These are phyloP conservation scores for Globisporangium splendens DNA, from an alignment of 352 stramenopile genomes.

Conservation along the genomic window DNA sequence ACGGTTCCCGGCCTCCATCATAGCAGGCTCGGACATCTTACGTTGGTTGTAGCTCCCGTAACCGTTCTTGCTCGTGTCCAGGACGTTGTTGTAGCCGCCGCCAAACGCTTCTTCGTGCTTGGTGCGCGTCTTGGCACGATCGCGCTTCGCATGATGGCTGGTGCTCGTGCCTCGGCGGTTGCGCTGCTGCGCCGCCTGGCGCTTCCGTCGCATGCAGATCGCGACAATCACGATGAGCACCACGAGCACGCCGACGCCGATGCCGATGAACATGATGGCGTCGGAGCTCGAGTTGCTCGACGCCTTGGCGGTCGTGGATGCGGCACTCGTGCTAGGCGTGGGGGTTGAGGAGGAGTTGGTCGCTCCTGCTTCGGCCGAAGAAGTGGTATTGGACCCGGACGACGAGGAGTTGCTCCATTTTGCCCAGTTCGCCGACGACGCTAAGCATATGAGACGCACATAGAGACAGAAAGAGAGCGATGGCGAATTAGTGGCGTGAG, in stretches of 20 bases:
- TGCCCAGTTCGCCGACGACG: conserved; percentile 14
- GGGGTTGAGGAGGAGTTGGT: conserved; percentile 14
- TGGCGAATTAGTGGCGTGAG: not conserved
- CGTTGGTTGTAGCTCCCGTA: conserved; percentile 28
- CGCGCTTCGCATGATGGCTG: conserved; percentile 23
- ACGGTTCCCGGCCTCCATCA: conserved; percentile 32
- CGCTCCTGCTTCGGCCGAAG: conserved; percentile 15
- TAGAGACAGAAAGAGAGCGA: conserved; percentile 1
- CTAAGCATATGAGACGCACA: conserved; percentile 12
- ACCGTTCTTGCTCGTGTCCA: conserved; percentile 48
- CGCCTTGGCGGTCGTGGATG: not conserved
- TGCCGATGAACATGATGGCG: conserved; percentile 47
- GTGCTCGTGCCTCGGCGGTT: conserved; percentile 15
- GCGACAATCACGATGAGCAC: conserved; percentile 47
- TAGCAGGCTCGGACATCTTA: conserved; percentile 32
- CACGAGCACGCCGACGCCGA: conserved; percentile 47
- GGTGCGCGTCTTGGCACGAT: conserved; percentile 24
- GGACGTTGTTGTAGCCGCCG: conserved; percentile 45
- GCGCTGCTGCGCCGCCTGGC: conserved; percentile 1
- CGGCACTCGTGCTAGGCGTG: conserved; percentile 9
- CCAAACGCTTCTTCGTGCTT: conserved; percentile 36
- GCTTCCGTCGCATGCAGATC: conserved; percentile 41
- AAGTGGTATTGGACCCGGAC: conserved; percentile 7
- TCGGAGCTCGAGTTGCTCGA: conserved; percentile 12
- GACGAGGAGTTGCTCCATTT: conserved; percentile 11